Percentiles rank a stretch among this genome's conserved stretches.
These are phyloP conservation scores for Rasamsonia emersonii DNA, from an alignment of 2,329 filamentous ascomycete species.

Conservation along the genomic window DNA sequence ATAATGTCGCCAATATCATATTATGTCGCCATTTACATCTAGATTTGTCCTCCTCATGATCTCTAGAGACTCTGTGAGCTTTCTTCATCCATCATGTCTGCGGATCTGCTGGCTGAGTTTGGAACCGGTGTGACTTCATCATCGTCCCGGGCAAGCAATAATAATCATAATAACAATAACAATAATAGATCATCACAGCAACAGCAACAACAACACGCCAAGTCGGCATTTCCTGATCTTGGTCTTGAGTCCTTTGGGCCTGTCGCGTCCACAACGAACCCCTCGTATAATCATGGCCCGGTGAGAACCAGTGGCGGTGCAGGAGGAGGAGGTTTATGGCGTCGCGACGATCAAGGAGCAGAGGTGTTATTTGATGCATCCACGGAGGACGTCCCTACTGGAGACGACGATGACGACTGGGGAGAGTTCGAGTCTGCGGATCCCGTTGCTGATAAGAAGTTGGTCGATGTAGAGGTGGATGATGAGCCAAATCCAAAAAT, in stretches of 20 bases:
- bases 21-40: too few species aligned
- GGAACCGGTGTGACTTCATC: constrained; percentile 18
- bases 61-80: background rate
- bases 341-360: constrained; percentile 4
- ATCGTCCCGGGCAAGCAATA: constrained; percentile 6
- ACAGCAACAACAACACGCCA: too few species aligned
- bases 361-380: constrained; percentile 58
- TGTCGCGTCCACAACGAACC: constrained; percentile 6
- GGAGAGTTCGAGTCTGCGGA: constrained; percentile 37
- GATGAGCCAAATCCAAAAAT: constrained; percentile 1
- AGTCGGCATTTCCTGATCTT: too few species aligned
- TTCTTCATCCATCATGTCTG: constrained; percentile 41
- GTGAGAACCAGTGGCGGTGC: too few species aligned
- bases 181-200: background rate
- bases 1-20: too few species aligned
- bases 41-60: background rate
- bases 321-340: constrained; percentile 4
- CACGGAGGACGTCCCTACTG: constrained; percentile 18
- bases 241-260: constrained; percentile 9
- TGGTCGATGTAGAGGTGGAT: constrained; percentile 4
- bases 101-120: constrained; percentile 47
- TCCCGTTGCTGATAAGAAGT: constrained; percentile 9
- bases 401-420: constrained; percentile 34
- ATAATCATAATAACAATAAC: constrained; percentile 1
- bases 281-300: too few species aligned